Base-by-base conservation (phyloP, 2,329 filamentous ascomycete species). In the Fusarium subtropicale region DNA sequence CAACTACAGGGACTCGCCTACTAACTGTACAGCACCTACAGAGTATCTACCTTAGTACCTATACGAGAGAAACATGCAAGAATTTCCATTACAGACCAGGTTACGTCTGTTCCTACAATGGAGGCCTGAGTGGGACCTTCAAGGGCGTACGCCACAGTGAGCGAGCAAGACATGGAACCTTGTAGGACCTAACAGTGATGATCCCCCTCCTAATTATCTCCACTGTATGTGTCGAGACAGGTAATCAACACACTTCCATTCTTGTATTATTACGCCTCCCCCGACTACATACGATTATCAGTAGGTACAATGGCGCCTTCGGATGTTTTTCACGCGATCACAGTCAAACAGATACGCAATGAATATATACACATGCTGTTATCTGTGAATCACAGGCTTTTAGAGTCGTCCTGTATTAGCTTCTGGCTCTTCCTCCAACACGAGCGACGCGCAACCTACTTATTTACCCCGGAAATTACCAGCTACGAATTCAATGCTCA, bases 191-290 rank as follows among this genome's bases (percentile, higher is more conserved):
- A 45, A 26, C 18, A 53, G 38, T 38, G 60, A 36, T 52, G 52
- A 68, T 61, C 64, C 59, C 57, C 55, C 44, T 69, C 65, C 36
- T 10, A 46, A 46, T 22, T 30, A 12, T 39, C 16, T 36, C 16
- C 18, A 16, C 15, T 8, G 20, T 5, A 53, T 54, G 46, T 31
- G n/a, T 56, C 52, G 41, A 50, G 55, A 47, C 11, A 30, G 28
- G 16, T 20, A 60, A 61, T 66, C 65, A 69, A 54, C 39, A 30
- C 31, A 30, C 24, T 24, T 44, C 34, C 16, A 18, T 36, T 33
- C 24, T 50, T 45, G 54, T 45, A 36, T 5, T 46, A 50, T 46
- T 46, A 45, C 38, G 33, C 34, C 33, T 22, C 20, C 31, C 48
- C 44, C 20, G n/a, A 50, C 30, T 9, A 41, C 46, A 33, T 9